Evolutionary conservation across 495 filamentous ascomycete species (phyloP), one percentile per base, ranked within the genome.

Genomic region (Penicillium lividum): DNA sequence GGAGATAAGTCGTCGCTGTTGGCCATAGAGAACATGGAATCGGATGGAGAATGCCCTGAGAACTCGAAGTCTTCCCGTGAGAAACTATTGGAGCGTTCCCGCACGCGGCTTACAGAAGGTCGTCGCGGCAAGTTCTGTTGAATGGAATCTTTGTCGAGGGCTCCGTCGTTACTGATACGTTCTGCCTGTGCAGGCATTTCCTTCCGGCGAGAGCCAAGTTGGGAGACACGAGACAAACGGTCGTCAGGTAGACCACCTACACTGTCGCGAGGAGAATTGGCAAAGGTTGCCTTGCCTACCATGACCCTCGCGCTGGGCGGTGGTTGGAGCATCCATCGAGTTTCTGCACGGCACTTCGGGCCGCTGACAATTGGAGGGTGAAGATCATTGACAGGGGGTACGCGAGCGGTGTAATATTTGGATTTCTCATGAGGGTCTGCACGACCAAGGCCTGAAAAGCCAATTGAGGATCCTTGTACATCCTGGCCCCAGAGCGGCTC

Each of bases 261-360:
- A 51, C 53, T 67, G 38, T 60, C 63, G n/a, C 57, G 59, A 43
- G 64, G 58, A 31, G 70, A 66, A 29, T 58, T 54, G 51, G 80
- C 80, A 53, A 85, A 78, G 30, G 73, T 73, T 55, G 82, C 82
- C 68, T 92, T 93, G 57, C 91, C 91, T 62, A 86, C 88, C 92
- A 97, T 97, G 48, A 97, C 75, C 64, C 84, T 89, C 16, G 92
- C 90, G 50, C 82, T 82, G 38, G 92, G 92, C 3, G 91, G 91
- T 3, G 92, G 92, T 70, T 93, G 89, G 33, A 96, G 76, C 91
- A 97, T 94, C 92, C 92, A 97, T 63, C 76, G 75, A n/a, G 85
- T 86, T 53, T 87, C 89, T 27, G 84, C 84, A 51, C 78, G 81
- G 66, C 86, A 83, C 16, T 78, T 72, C 7, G 90, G 88, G 58